These are phyloP conservation scores for Magnaporthiopsis rhizophila DNA, from an alignment of 2,329 filamentous ascomycete genomes.

Conservation along the genomic window DNA sequence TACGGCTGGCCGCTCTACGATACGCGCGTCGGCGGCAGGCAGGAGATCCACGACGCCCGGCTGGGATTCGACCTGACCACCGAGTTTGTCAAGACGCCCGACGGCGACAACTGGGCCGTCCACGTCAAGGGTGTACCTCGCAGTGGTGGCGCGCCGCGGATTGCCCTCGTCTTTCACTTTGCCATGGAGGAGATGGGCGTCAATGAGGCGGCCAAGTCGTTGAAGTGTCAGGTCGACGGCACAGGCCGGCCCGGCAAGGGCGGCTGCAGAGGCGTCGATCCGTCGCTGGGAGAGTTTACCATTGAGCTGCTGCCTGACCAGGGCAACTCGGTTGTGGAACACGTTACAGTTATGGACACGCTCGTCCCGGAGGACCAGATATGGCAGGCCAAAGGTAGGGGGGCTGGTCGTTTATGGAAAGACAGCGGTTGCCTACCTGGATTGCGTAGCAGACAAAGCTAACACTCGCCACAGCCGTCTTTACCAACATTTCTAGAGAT, in stretches of 20 bases:
- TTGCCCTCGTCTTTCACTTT: slow-evolving; percentile 74
- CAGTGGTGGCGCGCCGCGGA: slow-evolving; percentile 47
- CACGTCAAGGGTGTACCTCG: slow-evolving; percentile 54
- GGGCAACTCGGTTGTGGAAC: slow-evolving; percentile 43
- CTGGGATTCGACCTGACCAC: slow-evolving; percentile 62
- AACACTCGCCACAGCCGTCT: slow-evolving; percentile 53
- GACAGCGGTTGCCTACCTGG: slow-evolving; percentile 25
- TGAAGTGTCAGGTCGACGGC: slow-evolving; percentile 30
- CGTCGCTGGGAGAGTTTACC: slow-evolving; percentile 70
- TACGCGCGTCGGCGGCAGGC: slow-evolving; percentile 54
- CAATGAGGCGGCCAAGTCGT: slow-evolving; percentile 43
- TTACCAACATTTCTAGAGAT: slow-evolving; percentile 60
- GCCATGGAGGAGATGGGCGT: slow-evolving; percentile 59
- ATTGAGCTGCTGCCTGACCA: slow-evolving; percentile 56
- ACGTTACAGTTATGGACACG: slow-evolving; percentile 37
- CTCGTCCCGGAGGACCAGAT: slow-evolving; percentile 52
- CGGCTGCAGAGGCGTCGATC: slow-evolving; percentile 60
- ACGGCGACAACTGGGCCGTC: slow-evolving; percentile 58
- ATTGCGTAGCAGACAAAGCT: slow-evolving; percentile 30
- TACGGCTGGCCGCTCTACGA: slow-evolving; percentile 68
- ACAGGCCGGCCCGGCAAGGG: slow-evolving; percentile 48
- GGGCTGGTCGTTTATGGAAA: slow-evolving; percentile 23
- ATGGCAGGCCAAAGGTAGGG: slow-evolving; percentile 60
- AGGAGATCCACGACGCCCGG: slow-evolving; percentile 58
- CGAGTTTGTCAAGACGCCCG: slow-evolving; percentile 56